These are phyloP conservation scores for Teunomyces atbi DNA, from an alignment of 805 yeast genomes.

Conservation along the genomic window DNA sequence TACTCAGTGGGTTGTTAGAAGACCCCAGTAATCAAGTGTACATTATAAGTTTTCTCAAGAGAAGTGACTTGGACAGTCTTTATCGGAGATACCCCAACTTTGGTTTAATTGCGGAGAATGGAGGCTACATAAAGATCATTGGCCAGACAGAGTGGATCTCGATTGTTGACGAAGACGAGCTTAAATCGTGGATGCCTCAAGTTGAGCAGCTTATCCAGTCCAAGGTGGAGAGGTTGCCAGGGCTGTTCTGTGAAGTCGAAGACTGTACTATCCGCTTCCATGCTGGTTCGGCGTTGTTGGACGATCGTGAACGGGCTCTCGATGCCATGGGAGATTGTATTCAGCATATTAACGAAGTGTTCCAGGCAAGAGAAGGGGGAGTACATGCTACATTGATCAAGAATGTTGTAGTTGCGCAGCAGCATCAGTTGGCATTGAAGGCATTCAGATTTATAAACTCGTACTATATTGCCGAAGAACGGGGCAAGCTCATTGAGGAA, in stretches of 20 bases:
- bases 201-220: constrained; percentile 55
- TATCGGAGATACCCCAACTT: constrained; percentile 66
- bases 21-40: constrained; percentile 68
- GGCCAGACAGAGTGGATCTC: constrained; percentile 58
- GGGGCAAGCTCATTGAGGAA: constrained; percentile 19
- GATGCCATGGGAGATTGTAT: constrained; percentile 80
- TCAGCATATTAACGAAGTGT: constrained; percentile 78
- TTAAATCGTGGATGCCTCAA: constrained; percentile 56
- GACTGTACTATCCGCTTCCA: constrained; percentile 78
- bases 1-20: constrained; percentile 56
- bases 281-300: constrained; percentile 64
- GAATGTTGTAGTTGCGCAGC: constrained; percentile 70
- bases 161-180: constrained; percentile 49
- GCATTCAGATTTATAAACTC: constrained; percentile 54
- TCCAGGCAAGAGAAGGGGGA: constrained; percentile 44
- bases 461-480: constrained; percentile 23
- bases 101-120: constrained; percentile 89
- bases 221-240: constrained; percentile 75
- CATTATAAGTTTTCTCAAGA: constrained; percentile 63
- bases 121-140: constrained; percentile 68
- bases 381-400: constrained; percentile 78
- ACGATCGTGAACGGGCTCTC: constrained; percentile 59
- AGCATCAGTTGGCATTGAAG: constrained; percentile 53
- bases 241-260: constrained; percentile 66
- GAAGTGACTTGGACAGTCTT: constrained; percentile 62